These are phyloP conservation scores for Globisporangium heterothallicum DNA, from an alignment of 352 stramenopile genomes.

Conservation along the genomic window DNA sequence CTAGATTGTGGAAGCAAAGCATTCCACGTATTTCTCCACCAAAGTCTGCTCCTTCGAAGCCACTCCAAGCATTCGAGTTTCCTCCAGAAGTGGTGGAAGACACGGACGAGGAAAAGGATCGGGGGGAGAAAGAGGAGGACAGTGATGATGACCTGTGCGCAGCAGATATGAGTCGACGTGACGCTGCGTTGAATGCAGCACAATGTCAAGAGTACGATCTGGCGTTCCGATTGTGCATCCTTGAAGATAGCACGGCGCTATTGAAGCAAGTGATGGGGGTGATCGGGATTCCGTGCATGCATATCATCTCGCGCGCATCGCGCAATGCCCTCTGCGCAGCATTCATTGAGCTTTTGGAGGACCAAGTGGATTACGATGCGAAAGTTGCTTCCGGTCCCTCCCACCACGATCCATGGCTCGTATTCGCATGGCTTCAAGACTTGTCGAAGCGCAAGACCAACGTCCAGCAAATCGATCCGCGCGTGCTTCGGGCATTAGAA, in stretches of 20 bases:
- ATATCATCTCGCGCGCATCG: conserved; percentile 24
- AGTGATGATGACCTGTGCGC: conserved; percentile 5
- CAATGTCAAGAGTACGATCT: conserved; percentile 39
- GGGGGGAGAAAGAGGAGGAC: conserved; percentile 9
- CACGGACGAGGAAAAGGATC: neutral
- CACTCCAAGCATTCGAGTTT: conserved; percentile 1
- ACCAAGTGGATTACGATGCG: conserved; percentile 4
- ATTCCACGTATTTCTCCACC: conserved; percentile 17
- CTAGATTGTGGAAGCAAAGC: conserved; percentile 7
- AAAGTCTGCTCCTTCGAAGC: conserved; percentile 6
- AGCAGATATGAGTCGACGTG: conserved; percentile 28
- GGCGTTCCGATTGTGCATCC: conserved; percentile 43
- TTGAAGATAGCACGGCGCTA: conserved; percentile 45
- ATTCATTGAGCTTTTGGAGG: conserved; percentile 38
- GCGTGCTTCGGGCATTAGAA: conserved; percentile 28
- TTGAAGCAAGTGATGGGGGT: conserved; percentile 32
- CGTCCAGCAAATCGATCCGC: conserved; percentile 29
- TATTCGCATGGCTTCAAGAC: conserved; percentile 41
- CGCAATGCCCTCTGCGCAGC: conserved; percentile 47
- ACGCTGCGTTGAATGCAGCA: conserved; percentile 34
- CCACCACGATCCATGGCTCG: conserved; percentile 27
- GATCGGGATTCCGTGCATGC: conserved; percentile 25
- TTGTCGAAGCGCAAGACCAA: conserved; percentile 8
- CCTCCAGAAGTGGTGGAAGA: neutral
- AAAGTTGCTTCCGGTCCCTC: neutral